These are phyloP conservation scores for Acacia confusa DNA, from an alignment of 306 rosid species.

Conservation along the genomic window DNA sequence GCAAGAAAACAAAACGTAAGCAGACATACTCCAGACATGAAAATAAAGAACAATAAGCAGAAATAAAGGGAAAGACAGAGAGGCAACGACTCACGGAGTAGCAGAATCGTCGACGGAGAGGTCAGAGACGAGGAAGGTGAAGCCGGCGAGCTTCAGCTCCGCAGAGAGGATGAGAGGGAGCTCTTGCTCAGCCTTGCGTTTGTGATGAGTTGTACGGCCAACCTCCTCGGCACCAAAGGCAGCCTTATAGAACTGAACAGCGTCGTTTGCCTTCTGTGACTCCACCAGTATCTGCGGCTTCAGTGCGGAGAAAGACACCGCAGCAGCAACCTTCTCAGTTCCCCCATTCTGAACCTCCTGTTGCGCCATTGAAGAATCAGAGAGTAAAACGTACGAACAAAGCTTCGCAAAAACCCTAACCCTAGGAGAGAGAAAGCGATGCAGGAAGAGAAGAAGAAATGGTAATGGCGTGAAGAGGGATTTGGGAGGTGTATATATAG, in stretches of 20 bases:
- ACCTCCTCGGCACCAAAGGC: slow-evolving; percentile 81
- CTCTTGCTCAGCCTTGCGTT: slow-evolving; percentile 91
- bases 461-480: slow-evolving; percentile 36
- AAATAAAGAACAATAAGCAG: background rate
- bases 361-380: slow-evolving; percentile 51
- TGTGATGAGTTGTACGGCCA: slow-evolving; percentile 51
- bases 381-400: background rate
- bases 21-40: background rate
- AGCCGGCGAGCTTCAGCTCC: slow-evolving; percentile 60
- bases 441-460: background rate
- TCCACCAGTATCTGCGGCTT: slow-evolving; percentile 59
- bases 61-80: background rate
- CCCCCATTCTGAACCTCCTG: slow-evolving; percentile 60
- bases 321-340: slow-evolving; percentile 28
- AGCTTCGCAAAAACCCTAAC: slow-evolving; percentile 25
- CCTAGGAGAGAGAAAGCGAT: slow-evolving; percentile 51
- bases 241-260: slow-evolving; percentile 67
- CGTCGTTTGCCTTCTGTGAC: slow-evolving; percentile 70
- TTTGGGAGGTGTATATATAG: slow-evolving; percentile 40
- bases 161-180: slow-evolving; percentile 59
- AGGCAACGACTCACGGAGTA: slow-evolving; percentile 39
- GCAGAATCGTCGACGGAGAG: slow-evolving; percentile 27
- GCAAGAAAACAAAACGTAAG: background rate
- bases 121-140: slow-evolving; percentile 55
- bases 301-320: slow-evolving; percentile 41